Percentiles rank a stretch among this genome's conserved stretches.
These are phyloP conservation scores for Penicillium polonicum DNA, from an alignment of 2,329 filamentous ascomycete genomes.

Conservation along the genomic window DNA sequence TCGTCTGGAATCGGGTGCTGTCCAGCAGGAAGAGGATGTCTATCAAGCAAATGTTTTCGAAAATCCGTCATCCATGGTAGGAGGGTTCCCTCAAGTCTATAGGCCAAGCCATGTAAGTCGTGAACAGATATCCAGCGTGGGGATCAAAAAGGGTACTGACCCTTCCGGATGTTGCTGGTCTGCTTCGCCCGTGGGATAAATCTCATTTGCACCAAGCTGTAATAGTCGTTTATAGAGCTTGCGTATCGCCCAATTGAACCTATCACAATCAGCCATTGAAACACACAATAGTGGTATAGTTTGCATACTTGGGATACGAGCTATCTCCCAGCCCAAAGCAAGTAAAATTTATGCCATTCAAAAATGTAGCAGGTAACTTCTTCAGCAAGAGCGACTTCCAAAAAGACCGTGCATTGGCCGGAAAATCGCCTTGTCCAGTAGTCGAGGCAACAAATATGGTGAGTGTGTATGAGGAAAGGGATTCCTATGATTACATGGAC, in stretches of 20 bases:
- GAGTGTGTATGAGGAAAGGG: slow-evolving; percentile 37
- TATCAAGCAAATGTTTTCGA: slow-evolving; percentile 62
- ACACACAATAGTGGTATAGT: slow-evolving; percentile 1
- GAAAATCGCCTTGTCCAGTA: slow-evolving; percentile 91
- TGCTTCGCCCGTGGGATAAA: slow-evolving; percentile 78
- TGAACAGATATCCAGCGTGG: neutral
- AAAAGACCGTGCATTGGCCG: slow-evolving; percentile 74
- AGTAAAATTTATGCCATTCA: slow-evolving; percentile 70
- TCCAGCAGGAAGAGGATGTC: slow-evolving; percentile 68
- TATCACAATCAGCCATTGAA: slow-evolving; percentile 37
- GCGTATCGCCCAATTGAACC: slow-evolving; percentile 88
- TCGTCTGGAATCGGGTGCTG: slow-evolving; percentile 70
- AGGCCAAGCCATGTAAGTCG: neutral
- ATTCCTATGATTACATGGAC: slow-evolving; percentile 25
- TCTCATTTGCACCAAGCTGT: slow-evolving; percentile 76
- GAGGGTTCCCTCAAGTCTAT: slow-evolving; percentile 76
- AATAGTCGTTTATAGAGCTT: slow-evolving; percentile 81
- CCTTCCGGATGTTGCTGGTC: slow-evolving; percentile 94
- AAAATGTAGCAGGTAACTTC: slow-evolving; percentile 68
- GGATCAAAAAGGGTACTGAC: slow-evolving; percentile 49
- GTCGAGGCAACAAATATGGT: slow-evolving; percentile 80
- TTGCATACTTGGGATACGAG: slow-evolving; percentile 78
- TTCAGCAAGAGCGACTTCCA: slow-evolving; percentile 84
- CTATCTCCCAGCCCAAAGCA: slow-evolving; percentile 92
- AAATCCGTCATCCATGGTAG: slow-evolving; percentile 73